phyloP scores from a whole-genome alignment of 2,329 filamentous ascomycete genomes.

The Ophiosphaerella herpotricha region DNA sequence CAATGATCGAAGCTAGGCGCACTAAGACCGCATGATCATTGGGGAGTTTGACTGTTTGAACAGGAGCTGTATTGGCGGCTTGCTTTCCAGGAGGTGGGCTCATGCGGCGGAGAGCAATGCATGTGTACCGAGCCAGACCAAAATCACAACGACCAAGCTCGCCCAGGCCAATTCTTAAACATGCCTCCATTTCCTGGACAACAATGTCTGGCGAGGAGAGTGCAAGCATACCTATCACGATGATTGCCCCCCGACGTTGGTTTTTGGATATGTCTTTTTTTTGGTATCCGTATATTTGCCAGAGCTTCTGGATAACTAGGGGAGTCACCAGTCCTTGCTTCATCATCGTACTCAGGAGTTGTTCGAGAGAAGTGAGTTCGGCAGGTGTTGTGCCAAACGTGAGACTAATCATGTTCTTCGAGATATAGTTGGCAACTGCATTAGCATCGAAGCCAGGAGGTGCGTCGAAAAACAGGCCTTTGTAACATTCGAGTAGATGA shows the following conservation, averaged over 20 bases:
- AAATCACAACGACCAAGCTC: conserved; percentile 79
- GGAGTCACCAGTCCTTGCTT: conserved; percentile 86
- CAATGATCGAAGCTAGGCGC: conserved; percentile 80
- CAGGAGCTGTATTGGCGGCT: conserved; percentile 60
- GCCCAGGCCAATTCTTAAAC: conserved; percentile 88
- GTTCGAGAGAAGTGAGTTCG: conserved; percentile 92
- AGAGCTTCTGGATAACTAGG: conserved; percentile 85
- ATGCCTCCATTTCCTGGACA: conserved; percentile 91
- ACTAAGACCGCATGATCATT: conserved; percentile 90
- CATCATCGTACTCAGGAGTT: conserved; percentile 97
- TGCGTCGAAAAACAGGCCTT: conserved; percentile 92
- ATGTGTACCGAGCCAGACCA: conserved; percentile 91
- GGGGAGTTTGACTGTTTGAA: conserved; percentile 71
- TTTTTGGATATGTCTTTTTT: conserved; percentile 85
- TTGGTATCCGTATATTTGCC: conserved; percentile 96
- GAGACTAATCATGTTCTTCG: conserved; percentile 97
- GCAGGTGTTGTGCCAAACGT: conserved; percentile 95
- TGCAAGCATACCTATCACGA: conserved; percentile 94
- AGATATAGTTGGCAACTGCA: conserved; percentile 92
- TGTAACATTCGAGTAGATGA: conserved; percentile 96
- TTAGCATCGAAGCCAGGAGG: conserved; percentile 86
- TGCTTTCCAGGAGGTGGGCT: conserved; percentile 73
- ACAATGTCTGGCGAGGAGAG: conserved; percentile 91
- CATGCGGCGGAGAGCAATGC: conserved; percentile 88
- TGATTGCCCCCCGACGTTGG: conserved; percentile 90